Evolutionary conservation across 805 yeast species (phyloP).

Genomic region (Candida saitoana): DNA sequence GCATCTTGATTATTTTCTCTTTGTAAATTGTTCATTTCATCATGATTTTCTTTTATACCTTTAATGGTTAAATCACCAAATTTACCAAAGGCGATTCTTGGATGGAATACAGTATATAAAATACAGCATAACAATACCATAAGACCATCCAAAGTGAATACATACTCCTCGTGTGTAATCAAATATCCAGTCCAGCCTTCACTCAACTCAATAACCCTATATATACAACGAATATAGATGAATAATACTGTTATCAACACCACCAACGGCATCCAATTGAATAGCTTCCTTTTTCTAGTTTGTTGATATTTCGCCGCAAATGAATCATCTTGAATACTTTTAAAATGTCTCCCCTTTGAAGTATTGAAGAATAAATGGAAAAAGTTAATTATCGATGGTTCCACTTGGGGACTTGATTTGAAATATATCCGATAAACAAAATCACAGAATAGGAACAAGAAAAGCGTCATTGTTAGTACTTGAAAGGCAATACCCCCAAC

Average conservation of each 20-base stretch:
- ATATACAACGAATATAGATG: conserved; percentile 64
- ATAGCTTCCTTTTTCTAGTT: conserved; percentile 31
- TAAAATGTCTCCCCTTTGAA: conserved; percentile 14
- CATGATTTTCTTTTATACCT: conserved; percentile 3
- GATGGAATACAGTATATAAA: conserved; percentile 45
- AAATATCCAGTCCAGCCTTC: conserved; percentile 71
- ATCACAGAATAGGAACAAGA: conserved; percentile 43
- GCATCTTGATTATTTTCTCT: not conserved
- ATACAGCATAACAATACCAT: conserved; percentile 23
- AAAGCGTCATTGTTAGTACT: conserved; percentile 63
- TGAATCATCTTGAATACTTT: conserved; percentile 16
- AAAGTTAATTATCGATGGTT: conserved; percentile 21
- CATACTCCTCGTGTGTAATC: conserved; percentile 44
- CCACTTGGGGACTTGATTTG: conserved; percentile 19
- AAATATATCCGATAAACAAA: conserved; percentile 43
- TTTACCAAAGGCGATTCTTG: conserved; percentile 59
- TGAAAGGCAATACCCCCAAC: conserved; percentile 77
- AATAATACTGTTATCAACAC: conserved; percentile 47
- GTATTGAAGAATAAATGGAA: conserved; percentile 21
- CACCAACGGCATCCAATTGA: conserved; percentile 42
- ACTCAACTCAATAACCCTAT: conserved; percentile 67
- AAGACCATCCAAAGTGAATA: conserved; percentile 32
- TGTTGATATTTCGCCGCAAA: conserved; percentile 33
- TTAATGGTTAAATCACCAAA: conserved; percentile 7
- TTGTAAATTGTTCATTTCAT: not conserved